Evolutionary conservation across 2,329 filamentous ascomycete genomes (phyloP), one percentile per base, ranked within the genome.

Genomic region (Fusarium guadeloupense): DNA sequence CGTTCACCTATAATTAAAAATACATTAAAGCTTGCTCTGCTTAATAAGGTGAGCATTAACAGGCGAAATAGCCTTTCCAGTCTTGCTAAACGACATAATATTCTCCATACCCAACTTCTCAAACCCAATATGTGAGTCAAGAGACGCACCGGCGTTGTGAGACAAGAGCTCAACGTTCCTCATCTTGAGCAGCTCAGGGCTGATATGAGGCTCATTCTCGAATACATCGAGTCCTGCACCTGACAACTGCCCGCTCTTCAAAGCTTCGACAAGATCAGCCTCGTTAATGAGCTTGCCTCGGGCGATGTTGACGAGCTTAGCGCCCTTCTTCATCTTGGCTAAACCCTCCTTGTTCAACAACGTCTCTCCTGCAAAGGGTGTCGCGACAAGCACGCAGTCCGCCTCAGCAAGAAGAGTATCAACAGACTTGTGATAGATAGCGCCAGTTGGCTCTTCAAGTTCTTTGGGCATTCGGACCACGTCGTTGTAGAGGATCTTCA

Each of bases 251-350:
- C 88, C 89, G 25, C 77, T 82, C 40, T 89, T 79, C 2, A 92
- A 77, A 0, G 89, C 89, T 43, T 85, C 77, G 2, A 90, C 88
- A 9, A 92, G 81, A 0, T 89, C 89, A 4, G 78, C 86, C 73
- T 91, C 89, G 55, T 92, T 86, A 54, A 92, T 88, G 23, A 91
- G 83, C n/a, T 87, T 87, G 2, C 89, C 89, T 8, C 89, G 82
- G 1, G 89, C 89, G 3, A 89, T 91, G 72, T 91, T 92, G 62
- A 91, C 81, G 17, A 92, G 81, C 4, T 89, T 82, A 4, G 89
- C 83, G 8, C 87, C 88, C 44, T 82, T 78, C 75, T 91, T 92
- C 89, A 91, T 92, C 72, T 85, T 85, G 33, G 77, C 78, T 64
- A 92, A 87, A 66, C 91, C 84, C 4, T 77, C 69, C 16, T 81